Evolutionary conservation across 306 rosid genomes (phyloP).

Genomic region (Cicer bijugum): DNA sequence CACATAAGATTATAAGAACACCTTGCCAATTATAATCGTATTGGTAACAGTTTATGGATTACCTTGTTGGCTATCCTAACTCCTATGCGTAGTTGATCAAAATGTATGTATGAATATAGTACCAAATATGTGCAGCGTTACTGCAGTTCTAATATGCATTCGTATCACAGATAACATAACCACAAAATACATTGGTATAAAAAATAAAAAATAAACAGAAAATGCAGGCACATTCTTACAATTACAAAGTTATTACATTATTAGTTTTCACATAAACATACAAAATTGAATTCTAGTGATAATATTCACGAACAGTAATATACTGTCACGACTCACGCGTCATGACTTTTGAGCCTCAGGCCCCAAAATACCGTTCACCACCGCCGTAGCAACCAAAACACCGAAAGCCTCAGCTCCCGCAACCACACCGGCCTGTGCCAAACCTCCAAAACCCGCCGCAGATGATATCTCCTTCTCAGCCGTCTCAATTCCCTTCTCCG

Average conservation of each 20-base stretch:
- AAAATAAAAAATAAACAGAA: background rate
- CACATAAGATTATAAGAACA: no score
- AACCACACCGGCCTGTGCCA: constrained; percentile 81
- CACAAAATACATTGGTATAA: background rate
- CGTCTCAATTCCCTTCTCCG: constrained; percentile 59
- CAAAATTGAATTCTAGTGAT: constrained; percentile 27
- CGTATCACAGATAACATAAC: background rate
- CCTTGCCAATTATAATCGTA: no score
- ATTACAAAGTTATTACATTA: constrained; percentile 7
- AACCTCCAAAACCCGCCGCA: constrained; percentile 57
- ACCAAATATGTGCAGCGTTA: no score
- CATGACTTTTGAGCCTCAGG: constrained; percentile 63
- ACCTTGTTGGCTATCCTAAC: no score
- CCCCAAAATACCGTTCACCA: constrained; percentile 82
- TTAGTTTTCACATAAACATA: constrained; percentile 15
- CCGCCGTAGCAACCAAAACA: constrained; percentile 66
- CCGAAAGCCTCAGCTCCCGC: constrained; percentile 78
- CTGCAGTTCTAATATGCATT: background rate
- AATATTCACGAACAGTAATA: background rate
- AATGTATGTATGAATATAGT: no score
- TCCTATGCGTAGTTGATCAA: no score
- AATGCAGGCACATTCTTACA: constrained; percentile 2
- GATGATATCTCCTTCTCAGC: constrained; percentile 47
- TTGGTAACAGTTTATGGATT: no score
- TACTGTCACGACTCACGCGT: constrained; percentile 41